phyloP scores from a whole-genome alignment of 116 monocot genomes.

The Posidonia oceanica region DNA sequence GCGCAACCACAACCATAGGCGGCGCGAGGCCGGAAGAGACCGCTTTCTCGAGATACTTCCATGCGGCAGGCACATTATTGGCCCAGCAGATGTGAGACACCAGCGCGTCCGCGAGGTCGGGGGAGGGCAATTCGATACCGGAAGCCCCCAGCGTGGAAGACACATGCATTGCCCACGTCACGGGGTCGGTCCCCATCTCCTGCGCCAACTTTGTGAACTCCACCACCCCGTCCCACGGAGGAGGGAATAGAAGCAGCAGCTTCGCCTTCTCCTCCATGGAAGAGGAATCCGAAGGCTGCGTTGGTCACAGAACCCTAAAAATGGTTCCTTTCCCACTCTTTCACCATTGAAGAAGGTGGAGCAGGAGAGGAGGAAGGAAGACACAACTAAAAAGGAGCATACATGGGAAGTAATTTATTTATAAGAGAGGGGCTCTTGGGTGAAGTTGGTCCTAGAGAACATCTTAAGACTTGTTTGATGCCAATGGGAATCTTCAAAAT shows the following conservation, averaged over 20 bases:
- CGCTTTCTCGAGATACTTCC: conserved; percentile 85
- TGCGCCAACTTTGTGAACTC: conserved; percentile 63
- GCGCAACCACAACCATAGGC: conserved; percentile 50
- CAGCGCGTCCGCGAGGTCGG: conserved; percentile 48
- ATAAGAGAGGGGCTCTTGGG: too few relatives aligned
- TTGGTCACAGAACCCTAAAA: too few relatives aligned
- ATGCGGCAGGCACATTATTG: conserved; percentile 40
- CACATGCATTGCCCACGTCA: conserved; percentile 45
- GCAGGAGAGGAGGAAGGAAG: too few relatives aligned
- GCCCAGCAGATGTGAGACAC: conserved; percentile 45
- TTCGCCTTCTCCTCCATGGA: neutral
- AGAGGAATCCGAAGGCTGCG: too few relatives aligned
- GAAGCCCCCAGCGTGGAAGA: conserved; percentile 21
- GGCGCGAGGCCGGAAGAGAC: conserved; percentile 47
- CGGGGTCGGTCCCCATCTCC: conserved; percentile 43
- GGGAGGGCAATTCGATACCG: conserved; percentile 38
- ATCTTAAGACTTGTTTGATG: too few relatives aligned
- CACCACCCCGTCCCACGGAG: conserved; percentile 25
- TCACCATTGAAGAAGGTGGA: too few relatives aligned
- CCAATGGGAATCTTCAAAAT: too few relatives aligned
- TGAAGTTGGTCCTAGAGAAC: too few relatives aligned
- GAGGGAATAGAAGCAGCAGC: neutral
- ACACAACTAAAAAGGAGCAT: too few relatives aligned
- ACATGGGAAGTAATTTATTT: too few relatives aligned
- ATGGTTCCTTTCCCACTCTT: too few relatives aligned